Evolutionary conservation across 1,284 basidiomycete species (phyloP).

Genomic region (Heterobasidion irregulare): DNA sequence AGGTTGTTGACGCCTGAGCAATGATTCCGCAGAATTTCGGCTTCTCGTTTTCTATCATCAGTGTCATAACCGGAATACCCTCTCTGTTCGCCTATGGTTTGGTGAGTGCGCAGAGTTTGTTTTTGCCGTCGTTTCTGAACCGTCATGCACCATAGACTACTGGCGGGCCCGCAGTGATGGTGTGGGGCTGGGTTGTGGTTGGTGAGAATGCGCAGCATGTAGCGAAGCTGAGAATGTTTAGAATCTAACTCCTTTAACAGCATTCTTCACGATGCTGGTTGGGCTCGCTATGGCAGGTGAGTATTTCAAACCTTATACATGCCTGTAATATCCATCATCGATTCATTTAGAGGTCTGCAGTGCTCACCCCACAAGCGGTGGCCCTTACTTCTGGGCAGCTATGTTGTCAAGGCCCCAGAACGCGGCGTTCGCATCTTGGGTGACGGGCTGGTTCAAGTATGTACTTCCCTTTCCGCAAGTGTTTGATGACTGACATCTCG

Average conservation of each 20-base stretch:
- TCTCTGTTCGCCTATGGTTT: slow-evolving; percentile 61
- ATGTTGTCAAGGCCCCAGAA: slow-evolving; percentile 51
- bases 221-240: not conserved
- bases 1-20: slow-evolving; percentile 2
- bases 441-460: slow-evolving; percentile 65
- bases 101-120: slow-evolving; percentile 29
- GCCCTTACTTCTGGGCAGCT: slow-evolving; percentile 71
- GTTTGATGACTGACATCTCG: too few relatives aligned
- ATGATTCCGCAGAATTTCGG: slow-evolving; percentile 53
- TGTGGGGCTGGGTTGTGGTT: slow-evolving; percentile 67
- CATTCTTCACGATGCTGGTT: slow-evolving; percentile 56
- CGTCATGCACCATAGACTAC: slow-evolving; percentile 37
- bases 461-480: too few relatives aligned
- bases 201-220: slow-evolving; percentile 23
- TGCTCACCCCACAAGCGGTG: slow-evolving; percentile 67
- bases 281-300: slow-evolving; percentile 63
- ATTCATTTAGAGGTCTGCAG: slow-evolving; percentile 49
- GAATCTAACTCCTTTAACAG: slow-evolving; percentile 19
- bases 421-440: slow-evolving; percentile 60
- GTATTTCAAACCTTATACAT: slow-evolving; percentile 9
- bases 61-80: slow-evolving; percentile 60
- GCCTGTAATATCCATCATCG: not conserved
- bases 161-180: slow-evolving; percentile 68
- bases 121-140: not conserved
- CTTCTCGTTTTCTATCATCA: slow-evolving; percentile 70